phyloP scores from a whole-genome alignment of 306 rosid genomes.

The Acacia acuminata region DNA sequence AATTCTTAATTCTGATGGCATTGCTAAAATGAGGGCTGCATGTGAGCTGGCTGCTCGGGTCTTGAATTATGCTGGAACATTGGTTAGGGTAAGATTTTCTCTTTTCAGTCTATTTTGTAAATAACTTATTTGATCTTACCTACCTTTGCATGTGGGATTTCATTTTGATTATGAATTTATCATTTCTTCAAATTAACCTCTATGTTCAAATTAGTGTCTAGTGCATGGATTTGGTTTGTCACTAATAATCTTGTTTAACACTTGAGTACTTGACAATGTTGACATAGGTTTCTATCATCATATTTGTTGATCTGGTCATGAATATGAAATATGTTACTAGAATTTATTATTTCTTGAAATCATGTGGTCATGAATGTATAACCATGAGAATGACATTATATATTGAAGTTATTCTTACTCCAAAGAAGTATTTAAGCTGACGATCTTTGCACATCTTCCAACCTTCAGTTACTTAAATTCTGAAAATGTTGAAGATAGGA shows the following conservation, averaged over 20 bases:
- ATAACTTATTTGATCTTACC: neutral
- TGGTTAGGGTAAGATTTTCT: constrained; percentile 74
- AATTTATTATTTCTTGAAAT: neutral
- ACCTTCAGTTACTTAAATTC: neutral
- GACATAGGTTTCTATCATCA: neutral
- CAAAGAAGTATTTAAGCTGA: neutral
- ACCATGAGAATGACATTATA: neutral
- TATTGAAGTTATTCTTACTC: neutral
- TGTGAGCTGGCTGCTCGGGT: constrained; percentile 93
- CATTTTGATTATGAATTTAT: neutral
- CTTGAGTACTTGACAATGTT: neutral
- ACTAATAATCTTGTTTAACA: neutral
- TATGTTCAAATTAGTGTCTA: neutral
- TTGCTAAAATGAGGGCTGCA: constrained; percentile 81
- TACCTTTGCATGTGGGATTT: constrained; percentile 10
- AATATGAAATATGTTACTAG: neutral
- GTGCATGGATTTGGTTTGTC: neutral
- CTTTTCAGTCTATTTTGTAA: constrained; percentile 14
- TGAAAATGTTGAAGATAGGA: constrained; percentile 3
- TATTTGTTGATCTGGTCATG: neutral
- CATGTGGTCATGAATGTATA: neutral
- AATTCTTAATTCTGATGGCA: constrained; percentile 75
- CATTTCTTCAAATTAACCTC: neutral
- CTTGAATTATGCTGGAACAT: constrained; percentile 80
- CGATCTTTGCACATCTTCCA: neutral